These are phyloP conservation scores for Lolium perenne DNA, from an alignment of 176 grass and related monocot species.

Conservation along the genomic window DNA sequence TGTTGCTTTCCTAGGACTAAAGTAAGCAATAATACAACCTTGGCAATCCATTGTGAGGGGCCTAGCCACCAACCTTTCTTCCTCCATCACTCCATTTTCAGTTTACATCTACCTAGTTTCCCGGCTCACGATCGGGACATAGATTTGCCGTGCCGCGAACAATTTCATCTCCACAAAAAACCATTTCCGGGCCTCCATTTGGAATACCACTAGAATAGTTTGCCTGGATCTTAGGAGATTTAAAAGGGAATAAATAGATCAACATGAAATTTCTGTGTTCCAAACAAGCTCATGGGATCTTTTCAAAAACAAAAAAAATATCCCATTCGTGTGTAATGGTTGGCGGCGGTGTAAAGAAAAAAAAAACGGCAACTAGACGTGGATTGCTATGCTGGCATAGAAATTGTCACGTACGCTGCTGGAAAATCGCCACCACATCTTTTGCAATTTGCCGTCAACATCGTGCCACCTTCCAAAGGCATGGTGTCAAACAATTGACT, in stretches of 20 bases:
- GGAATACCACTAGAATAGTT: not conserved
- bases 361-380: not conserved
- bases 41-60: slow-evolving; percentile 29
- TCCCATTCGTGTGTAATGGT: not conserved
- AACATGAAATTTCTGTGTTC: not conserved
- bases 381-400: slow-evolving; percentile 5
- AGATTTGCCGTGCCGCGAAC: not conserved
- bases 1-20: slow-evolving; percentile 26
- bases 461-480: slow-evolving; percentile 38
- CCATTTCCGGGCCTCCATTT: not conserved
- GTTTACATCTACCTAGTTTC: not conserved
- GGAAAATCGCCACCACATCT: slow-evolving; percentile 5
- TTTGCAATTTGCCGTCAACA: slow-evolving; percentile 42
- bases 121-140: not conserved
- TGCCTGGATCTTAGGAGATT: not conserved
- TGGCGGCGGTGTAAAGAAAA: not conserved
- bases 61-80: slow-evolving; percentile 17
- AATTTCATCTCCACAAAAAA: not conserved
- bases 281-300: not conserved
- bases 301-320: not conserved
- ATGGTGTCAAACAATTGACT: slow-evolving; percentile 35
- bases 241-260: too few relatives aligned
- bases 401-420: not conserved
- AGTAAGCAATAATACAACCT: not conserved
- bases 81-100: not conserved